A percentile compares a stretch with the other conserved stretches of the same genome.
phyloP scores from a whole-genome alignment of 768 basidiomycete genomes.

The Amanita rimosa region DNA sequence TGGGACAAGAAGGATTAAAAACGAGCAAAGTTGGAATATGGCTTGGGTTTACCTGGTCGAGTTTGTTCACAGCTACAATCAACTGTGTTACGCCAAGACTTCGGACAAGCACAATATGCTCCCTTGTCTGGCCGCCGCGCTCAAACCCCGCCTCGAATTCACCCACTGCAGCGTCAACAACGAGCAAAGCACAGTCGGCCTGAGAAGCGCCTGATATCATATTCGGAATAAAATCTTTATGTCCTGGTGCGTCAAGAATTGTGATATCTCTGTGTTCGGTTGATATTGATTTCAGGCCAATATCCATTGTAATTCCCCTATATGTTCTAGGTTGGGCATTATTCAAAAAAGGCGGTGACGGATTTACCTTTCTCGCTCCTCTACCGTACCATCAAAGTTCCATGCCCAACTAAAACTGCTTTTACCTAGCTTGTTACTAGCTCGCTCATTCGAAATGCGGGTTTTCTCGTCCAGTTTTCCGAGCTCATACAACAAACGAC shows the following conservation, averaged over 20 bases:
- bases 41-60: conserved; percentile 59
- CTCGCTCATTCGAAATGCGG: conserved; percentile 75
- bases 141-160: conserved; percentile 97
- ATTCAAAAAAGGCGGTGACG: neutral
- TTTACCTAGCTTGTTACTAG: conserved; percentile 84
- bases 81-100: conserved; percentile 89
- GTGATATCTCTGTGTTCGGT: conserved; percentile 76
- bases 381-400: conserved; percentile 87
- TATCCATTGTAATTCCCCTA: conserved; percentile 98
- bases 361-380: conserved; percentile 81
- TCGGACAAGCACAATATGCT: conserved; percentile 85
- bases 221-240: conserved; percentile 96
- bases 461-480: conserved; percentile 84
- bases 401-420: conserved; percentile 97
- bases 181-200: conserved; percentile 89
- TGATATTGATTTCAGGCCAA: conserved; percentile 69
- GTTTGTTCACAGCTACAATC: conserved; percentile 89
- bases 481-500: conserved; percentile 84
- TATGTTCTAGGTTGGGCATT: conserved; percentile 4
- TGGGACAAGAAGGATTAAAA: neutral
- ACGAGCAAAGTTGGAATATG: neutral
- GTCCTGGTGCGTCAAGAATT: conserved; percentile 95
- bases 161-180: conserved; percentile 81
- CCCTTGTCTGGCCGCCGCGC: conserved; percentile 88
- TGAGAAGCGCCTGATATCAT: conserved; percentile 99